phyloP scores from a whole-genome alignment of 1,284 basidiomycete genomes.

The Trichosporon sp. region DNA sequence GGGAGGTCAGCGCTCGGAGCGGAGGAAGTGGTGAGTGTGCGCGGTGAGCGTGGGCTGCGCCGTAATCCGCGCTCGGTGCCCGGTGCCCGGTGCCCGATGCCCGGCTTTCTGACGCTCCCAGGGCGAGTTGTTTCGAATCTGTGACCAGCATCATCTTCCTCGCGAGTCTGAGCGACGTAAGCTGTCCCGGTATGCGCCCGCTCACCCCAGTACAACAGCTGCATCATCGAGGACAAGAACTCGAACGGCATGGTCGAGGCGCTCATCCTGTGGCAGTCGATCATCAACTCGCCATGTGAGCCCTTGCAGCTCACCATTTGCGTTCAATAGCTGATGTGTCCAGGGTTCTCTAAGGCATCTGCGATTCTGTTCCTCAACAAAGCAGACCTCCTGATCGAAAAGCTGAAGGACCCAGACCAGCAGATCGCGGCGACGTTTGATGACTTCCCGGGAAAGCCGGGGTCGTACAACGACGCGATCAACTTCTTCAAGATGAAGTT shows the following conservation, averaged over 20 bases:
- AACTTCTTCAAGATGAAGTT: constrained; percentile 90
- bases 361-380: constrained; percentile 91
- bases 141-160: constrained; percentile 93
- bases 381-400: constrained; percentile 80
- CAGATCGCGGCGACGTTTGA: constrained; percentile 82
- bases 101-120: constrained; percentile 7
- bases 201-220: constrained; percentile 68
- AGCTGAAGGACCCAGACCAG: constrained; percentile 63
- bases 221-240: constrained; percentile 90
- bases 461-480: constrained; percentile 36
- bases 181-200: not conserved
- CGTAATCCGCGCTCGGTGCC: not conserved
- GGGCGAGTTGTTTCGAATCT: constrained; percentile 73
- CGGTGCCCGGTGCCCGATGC: not conserved
- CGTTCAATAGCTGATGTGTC: constrained; percentile 48
- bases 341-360: constrained; percentile 80
- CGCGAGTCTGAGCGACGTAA: constrained; percentile 75
- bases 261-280: constrained; percentile 91
- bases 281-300: constrained; percentile 68
- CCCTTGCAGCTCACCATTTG: not conserved
- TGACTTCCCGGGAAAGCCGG: constrained; percentile 60
- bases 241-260: constrained; percentile 98
- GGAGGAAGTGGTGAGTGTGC: constrained; percentile 71
- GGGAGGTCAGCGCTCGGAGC: constrained; percentile 87
- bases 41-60: constrained; percentile 48